These are phyloP conservation scores for Fusarium duplospermum DNA, from an alignment of 2,329 filamentous ascomycete genomes.

Conservation along the genomic window DNA sequence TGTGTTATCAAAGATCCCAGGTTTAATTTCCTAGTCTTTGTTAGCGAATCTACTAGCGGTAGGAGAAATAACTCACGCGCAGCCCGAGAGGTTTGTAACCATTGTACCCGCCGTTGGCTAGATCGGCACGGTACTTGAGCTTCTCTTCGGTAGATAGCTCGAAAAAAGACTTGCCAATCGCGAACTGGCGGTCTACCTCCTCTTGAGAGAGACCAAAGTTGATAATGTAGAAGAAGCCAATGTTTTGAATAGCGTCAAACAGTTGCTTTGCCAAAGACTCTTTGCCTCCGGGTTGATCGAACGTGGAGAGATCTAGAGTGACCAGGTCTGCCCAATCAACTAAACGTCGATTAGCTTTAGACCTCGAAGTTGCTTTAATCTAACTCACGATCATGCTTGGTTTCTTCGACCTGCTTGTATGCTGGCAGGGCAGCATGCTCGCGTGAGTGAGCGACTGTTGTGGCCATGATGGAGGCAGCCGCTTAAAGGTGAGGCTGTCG, in stretches of 20 bases:
- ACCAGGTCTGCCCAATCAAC: constrained; percentile 6
- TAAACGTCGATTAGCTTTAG: not conserved
- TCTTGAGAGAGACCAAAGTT: not conserved
- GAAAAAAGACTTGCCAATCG: not conserved
- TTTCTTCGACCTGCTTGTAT: not conserved
- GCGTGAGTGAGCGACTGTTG: not conserved
- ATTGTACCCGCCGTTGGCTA: not conserved
- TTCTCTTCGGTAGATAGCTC: not conserved
- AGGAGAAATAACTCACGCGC: not conserved
- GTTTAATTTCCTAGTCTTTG: not conserved
- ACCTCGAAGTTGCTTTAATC: accelerated
- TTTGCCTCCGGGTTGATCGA: not conserved
- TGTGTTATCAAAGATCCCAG: not conserved
- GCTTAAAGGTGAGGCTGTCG: not conserved
- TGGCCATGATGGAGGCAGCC: not conserved
- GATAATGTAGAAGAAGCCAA: not conserved
- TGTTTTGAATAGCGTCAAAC: not conserved
- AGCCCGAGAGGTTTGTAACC: not conserved
- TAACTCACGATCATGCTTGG: not conserved
- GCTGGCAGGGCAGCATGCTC: not conserved
- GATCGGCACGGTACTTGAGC: not conserved
- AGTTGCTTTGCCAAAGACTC: not conserved
- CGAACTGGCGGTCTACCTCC: not conserved
- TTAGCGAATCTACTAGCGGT: not conserved
- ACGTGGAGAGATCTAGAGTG: not conserved